Evolutionary conservation across 805 yeast species (phyloP).

Genomic region (Teunomyces panamensis): DNA sequence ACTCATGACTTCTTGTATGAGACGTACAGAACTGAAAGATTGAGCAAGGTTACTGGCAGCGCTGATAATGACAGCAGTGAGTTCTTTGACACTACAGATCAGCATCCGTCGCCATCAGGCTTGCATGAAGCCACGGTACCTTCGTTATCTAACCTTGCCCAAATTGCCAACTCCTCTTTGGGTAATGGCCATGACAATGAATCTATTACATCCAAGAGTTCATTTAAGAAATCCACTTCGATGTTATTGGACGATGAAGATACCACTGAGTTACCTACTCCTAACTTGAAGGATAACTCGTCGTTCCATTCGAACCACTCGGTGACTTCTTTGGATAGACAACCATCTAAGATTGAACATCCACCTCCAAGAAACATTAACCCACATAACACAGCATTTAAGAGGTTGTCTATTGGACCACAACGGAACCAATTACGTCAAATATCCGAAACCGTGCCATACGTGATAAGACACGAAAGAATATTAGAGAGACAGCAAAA

Average conservation of each 20-base stretch:
- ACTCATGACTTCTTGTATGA: slow-evolving; percentile 77
- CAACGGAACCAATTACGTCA: slow-evolving; percentile 67
- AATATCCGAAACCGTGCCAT: slow-evolving; percentile 83
- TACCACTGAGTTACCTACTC: slow-evolving; percentile 18
- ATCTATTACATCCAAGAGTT: slow-evolving; percentile 19
- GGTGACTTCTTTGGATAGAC: slow-evolving; percentile 23
- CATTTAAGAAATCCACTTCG: slow-evolving; percentile 25
- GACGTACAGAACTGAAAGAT: slow-evolving; percentile 73
- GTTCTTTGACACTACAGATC: slow-evolving; percentile 24
- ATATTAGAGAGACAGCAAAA: slow-evolving; percentile 72
- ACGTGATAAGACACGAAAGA: slow-evolving; percentile 73
- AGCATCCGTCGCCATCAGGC: slow-evolving; percentile 8
- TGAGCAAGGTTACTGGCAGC: slow-evolving; percentile 55
- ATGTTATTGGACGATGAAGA: slow-evolving; percentile 34
- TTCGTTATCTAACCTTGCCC: slow-evolving; percentile 63
- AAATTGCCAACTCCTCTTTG: slow-evolving; percentile 28
- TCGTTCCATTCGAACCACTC: slow-evolving; percentile 32
- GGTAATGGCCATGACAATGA: slow-evolving; percentile 13
- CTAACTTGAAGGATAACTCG: slow-evolving; percentile 23
- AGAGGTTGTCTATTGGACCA: slow-evolving; percentile 44
- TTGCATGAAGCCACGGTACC: slow-evolving; percentile 32
- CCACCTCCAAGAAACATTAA: slow-evolving; percentile 17
- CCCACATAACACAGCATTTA: slow-evolving; percentile 32
- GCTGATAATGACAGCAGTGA: slow-evolving; percentile 18
- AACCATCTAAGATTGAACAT: slow-evolving; percentile 8